Conservation (phyloP, 768 basidiomycete species). For the Tephrocybe rancida region DNA sequence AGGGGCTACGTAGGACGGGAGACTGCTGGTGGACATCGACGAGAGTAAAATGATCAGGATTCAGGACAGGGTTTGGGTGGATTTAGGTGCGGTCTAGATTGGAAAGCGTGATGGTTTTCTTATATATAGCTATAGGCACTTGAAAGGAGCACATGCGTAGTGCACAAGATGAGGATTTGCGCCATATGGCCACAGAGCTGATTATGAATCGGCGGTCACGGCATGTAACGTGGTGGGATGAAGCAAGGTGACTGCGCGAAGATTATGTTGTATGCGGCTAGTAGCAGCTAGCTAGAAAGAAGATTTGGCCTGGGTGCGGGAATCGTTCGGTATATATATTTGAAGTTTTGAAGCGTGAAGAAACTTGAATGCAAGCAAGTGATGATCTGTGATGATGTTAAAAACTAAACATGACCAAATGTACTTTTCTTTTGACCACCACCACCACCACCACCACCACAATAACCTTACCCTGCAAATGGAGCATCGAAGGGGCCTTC, state of each 20-base stretch:
- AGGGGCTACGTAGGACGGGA: slow-evolving; percentile 48
- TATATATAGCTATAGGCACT: slow-evolving; percentile 1
- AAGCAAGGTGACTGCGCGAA: background rate
- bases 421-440: background rate
- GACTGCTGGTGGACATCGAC: slow-evolving; percentile 57
- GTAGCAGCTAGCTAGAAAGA: background rate
- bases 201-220: slow-evolving; percentile 3
- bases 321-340: too few species aligned
- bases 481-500: too few species aligned
- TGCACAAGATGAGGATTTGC: slow-evolving; percentile 18
- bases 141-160: slow-evolving; percentile 14
- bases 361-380: too few species aligned
- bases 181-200: slow-evolving; percentile 19
- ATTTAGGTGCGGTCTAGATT: slow-evolving; percentile 5
- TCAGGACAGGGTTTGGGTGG: background rate
- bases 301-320: background rate
- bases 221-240: background rate
- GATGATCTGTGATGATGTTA: too few species aligned
- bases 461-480: background rate
- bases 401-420: background rate
- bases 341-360: too few species aligned
- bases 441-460: background rate
- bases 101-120: slow-evolving; percentile 1
- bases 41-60: background rate
- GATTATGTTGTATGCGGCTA: background rate